Conservation (phyloP, 345 rosid genomes). For the Populus alba region DNA sequence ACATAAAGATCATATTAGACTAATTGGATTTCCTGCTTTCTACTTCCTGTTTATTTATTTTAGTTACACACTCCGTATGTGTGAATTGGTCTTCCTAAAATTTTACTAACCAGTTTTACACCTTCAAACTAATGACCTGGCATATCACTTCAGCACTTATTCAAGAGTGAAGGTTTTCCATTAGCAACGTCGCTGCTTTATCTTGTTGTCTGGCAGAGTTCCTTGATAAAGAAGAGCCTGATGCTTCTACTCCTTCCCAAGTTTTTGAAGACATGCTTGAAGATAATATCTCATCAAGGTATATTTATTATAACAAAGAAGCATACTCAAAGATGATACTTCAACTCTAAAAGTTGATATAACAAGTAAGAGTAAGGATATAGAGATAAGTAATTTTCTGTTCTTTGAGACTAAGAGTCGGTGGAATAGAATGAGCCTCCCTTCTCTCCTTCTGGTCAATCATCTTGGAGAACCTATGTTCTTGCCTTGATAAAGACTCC, state of each 20-base stretch:
- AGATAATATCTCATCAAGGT: constrained; percentile 89
- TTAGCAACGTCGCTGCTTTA: not conserved
- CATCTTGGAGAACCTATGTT: too few relatives aligned
- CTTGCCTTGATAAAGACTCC: too few relatives aligned
- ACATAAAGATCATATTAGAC: not conserved
- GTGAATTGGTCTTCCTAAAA: not conserved
- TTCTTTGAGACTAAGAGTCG: too few relatives aligned
- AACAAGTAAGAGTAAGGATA: too few relatives aligned
- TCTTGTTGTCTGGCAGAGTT: constrained; percentile 40
- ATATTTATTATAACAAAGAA: constrained; percentile 1
- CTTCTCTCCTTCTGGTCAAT: too few relatives aligned
- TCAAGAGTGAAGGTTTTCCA: not conserved
- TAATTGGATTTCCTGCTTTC: not conserved
- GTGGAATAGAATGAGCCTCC: too few relatives aligned
- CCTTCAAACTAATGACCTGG: not conserved
- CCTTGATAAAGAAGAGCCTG: constrained; percentile 55
- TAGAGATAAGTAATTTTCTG: too few relatives aligned
- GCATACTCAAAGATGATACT: not conserved
- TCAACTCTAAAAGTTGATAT: too few relatives aligned
- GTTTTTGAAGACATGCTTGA: constrained; percentile 68
- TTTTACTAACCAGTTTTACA: not conserved
- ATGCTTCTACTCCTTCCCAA: constrained; percentile 53
- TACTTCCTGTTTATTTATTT: not conserved
- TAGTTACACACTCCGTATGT: too few relatives aligned
- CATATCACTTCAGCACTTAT: not conserved